Evolutionary conservation across 1,139 yeast genomes (phyloP), one percentile per base, ranked within the genome.

Genomic region (Debaryomyces nepalensis): DNA sequence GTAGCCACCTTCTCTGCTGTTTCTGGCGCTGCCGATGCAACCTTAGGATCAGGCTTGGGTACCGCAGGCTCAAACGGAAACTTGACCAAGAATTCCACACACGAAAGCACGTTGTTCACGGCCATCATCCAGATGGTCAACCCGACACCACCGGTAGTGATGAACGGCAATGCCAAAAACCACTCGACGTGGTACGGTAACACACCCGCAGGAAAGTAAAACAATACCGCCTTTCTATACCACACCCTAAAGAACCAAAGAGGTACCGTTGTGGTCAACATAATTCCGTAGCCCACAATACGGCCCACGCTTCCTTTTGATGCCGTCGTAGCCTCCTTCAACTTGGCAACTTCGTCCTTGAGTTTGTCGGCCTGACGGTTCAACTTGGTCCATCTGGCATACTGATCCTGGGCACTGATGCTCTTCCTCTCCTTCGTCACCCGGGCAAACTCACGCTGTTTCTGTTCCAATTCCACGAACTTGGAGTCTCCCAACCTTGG

Each of bases 301-400:
- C 57, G 58, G 57, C 69, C 64, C 41, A 82, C 61, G n/a, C 49
- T 45, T 3, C 70, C 58, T 50, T 73, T 73, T 30, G 68, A 64
- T 4, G 61, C 47, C 3, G 68, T 58, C 10, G 81, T 61, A 3
- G 58, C 54, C 14, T 63, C 62, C 38, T 68, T 75, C 42, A 79
- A 57, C 11, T 55, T 50, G 20, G 73, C 77, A 37, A 86, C 66
- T 48, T 85, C 81, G 8, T 66, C 70, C 39, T 73, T 71, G 42
- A 87, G 60, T 47, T 78, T 76, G 49, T 85, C 91, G 45, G 76
- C 67, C 53, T 77, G 78, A 39, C 99, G 77, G 55, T 89, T 91
- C 49, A 91, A 74, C 61, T 89, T 89, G 3, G 98, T 95, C 99
- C 99, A 93, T 55, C 79, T 84, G 36, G 98, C 97, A 62, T 91